These are phyloP conservation scores for Pleurotus eryngii DNA, from an alignment of 768 basidiomycete species.

Conservation along the genomic window DNA sequence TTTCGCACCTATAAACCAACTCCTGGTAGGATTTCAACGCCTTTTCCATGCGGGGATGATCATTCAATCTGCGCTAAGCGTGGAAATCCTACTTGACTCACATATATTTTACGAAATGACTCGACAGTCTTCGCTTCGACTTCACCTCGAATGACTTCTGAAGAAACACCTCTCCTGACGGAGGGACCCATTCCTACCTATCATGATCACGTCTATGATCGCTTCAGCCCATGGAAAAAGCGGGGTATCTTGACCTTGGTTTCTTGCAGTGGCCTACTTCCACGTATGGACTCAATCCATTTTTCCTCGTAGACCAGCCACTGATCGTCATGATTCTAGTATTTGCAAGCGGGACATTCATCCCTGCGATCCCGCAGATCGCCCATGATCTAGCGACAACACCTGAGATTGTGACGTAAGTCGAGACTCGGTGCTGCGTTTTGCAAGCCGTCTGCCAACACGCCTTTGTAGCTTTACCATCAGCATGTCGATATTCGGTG, in stretches of 20 bases:
- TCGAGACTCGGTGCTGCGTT: not conserved
- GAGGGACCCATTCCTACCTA: not conserved
- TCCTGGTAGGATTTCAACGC: too few relatives aligned
- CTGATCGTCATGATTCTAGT: constrained; percentile 50
- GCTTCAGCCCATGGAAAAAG: constrained; percentile 44
- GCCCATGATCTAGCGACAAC: constrained; percentile 61
- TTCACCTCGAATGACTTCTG: not conserved
- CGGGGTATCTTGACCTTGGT: constrained; percentile 45
- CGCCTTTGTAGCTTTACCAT: constrained; percentile 37
- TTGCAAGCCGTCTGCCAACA: not conserved
- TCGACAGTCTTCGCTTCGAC: too few relatives aligned
- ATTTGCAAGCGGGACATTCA: constrained; percentile 64
- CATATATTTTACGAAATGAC: too few relatives aligned
- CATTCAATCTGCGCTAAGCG: too few relatives aligned
- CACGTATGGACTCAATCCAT: constrained; percentile 45
- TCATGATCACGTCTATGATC: constrained; percentile 33
- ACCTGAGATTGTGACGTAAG: constrained; percentile 53
- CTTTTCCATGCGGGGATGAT: too few relatives aligned
- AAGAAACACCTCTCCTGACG: not conserved
- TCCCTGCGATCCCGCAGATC: constrained; percentile 74
- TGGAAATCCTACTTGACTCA: too few relatives aligned
- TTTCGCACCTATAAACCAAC: too few relatives aligned
- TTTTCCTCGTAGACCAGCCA: constrained; percentile 23
- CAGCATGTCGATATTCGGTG: constrained; percentile 46
- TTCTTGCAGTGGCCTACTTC: constrained; percentile 49